A percentile compares a stretch with the other conserved stretches of the same genome.
These are phyloP conservation scores for Delonix regia DNA, from an alignment of 306 rosid species.

Conservation along the genomic window DNA sequence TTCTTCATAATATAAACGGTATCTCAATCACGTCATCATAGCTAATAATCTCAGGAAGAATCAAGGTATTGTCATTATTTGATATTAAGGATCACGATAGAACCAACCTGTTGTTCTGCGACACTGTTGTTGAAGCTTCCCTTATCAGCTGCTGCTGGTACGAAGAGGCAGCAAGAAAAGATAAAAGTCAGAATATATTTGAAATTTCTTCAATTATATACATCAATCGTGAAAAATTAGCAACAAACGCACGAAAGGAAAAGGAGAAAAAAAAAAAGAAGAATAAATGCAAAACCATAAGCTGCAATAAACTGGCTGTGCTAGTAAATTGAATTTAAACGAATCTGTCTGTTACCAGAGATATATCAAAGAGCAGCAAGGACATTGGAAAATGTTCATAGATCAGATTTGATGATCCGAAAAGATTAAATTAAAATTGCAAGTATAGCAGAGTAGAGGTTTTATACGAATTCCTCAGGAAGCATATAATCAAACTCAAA, in stretches of 20 bases:
- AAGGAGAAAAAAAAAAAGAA: not conserved
- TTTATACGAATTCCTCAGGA: not conserved
- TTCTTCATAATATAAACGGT: not conserved
- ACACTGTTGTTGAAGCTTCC: slow-evolving; percentile 98
- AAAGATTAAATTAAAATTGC: not conserved
- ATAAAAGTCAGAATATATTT: slow-evolving; percentile 19
- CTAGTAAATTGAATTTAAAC: slow-evolving; percentile 21
- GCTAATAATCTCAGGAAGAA: slow-evolving; percentile 21
- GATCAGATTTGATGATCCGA: slow-evolving; percentile 34
- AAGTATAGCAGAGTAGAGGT: not conserved
- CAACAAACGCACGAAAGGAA: not conserved
- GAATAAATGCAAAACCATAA: not conserved
- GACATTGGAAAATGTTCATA: not conserved
- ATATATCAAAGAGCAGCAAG: not conserved
- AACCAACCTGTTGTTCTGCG: slow-evolving; percentile 95
- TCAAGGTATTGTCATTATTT: slow-evolving; percentile 20
- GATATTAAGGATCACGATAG: slow-evolving; percentile 6
- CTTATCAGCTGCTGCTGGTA: slow-evolving; percentile 68
- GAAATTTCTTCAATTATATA: slow-evolving; percentile 14
- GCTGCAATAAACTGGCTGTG: slow-evolving; percentile 3
- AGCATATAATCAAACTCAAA: not conserved
- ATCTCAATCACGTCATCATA: slow-evolving; percentile 24
- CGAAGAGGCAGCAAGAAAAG: slow-evolving; percentile 19
- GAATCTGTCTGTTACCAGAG: slow-evolving; percentile 10
- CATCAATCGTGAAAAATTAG: not conserved